These are phyloP conservation scores for Trametes pubescens DNA, from an alignment of 1,284 basidiomycete genomes.

Conservation along the genomic window DNA sequence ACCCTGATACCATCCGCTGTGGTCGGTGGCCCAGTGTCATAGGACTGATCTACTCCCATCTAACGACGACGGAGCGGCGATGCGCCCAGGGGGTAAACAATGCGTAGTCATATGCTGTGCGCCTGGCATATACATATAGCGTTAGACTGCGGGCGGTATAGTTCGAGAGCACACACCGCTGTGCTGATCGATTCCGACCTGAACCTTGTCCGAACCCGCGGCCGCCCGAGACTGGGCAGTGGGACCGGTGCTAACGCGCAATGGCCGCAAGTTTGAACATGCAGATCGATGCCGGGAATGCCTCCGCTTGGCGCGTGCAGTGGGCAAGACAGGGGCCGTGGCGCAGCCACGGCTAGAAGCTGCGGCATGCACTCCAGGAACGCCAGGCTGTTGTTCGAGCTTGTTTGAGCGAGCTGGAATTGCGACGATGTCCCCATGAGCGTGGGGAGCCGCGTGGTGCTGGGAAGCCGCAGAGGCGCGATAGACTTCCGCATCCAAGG, in stretches of 20 bases:
- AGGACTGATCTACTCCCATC: background rate
- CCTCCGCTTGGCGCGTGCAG: conserved; percentile 9
- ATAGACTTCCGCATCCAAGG: background rate
- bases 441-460: conserved; percentile 17
- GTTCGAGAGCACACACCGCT: conserved; percentile 2
- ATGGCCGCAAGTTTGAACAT: conserved; percentile 7
- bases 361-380: conserved; percentile 13
- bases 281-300: conserved; percentile 18
- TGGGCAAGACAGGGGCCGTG: conserved; percentile 5
- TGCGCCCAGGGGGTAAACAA: background rate
- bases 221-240: conserved; percentile 3
- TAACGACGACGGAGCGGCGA: background rate
- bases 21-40: background rate
- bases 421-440: conserved; percentile 15
- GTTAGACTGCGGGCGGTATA: conserved; percentile 7
- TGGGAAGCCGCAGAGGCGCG: conserved; percentile 11
- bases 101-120: background rate
- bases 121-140: background rate
- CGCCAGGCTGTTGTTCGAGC: conserved; percentile 8
- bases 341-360: background rate
- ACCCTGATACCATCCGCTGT: background rate
- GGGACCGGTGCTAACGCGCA: conserved; percentile 10
- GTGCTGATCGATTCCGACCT: background rate
- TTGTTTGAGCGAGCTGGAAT: conserved; percentile 14
- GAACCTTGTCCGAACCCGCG: conserved; percentile 1